Evolutionary conservation across 2,329 filamentous ascomycete species (phyloP), one percentile per base, ranked within the genome.

Genomic region (Colletotrichum sp.): DNA sequence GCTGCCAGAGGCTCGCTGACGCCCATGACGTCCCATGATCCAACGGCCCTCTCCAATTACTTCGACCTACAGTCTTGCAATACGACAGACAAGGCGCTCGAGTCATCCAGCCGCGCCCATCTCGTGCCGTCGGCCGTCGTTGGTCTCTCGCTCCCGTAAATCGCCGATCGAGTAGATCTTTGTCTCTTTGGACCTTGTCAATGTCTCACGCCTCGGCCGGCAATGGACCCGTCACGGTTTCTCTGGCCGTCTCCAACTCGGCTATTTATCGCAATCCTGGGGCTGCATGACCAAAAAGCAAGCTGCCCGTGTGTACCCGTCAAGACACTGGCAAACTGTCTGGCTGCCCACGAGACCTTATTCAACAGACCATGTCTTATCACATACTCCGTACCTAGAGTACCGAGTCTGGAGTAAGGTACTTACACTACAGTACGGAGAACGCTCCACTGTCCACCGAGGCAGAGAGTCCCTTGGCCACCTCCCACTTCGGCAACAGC

Each of bases 81-180:
- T n/a, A 36, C n/a, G 26, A 59, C 36, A 13, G n/a, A 59, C 28
- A 7, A 21, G 36, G 39, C 32, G 62, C 34, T 72, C 70, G 52
- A 62, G 34, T 72, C 63, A 32, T 67, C 49, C n/a, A 44, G 21
- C 69, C 39, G 65, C 30, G 49, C 30, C 34, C 52, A 55, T 62
- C 30, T 65, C 15, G 57, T 57, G 55, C 57, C 28, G 36, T 39
- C 57, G 30, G 39, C 49, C 57, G 30, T 55, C 70, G 63, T 72
- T 28, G 63, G 30, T n/a, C 21, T 32, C 57, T 63, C 21, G 39
- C 39, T 69, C 57, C 65, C 65, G 65, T 24, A 52, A 52, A 69
- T 55, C 65, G 71, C 71, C 65, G 71, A 73, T 73, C 71, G 36
- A 69, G 57, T n/a, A 57, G 71, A 74, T 70, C 71, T 32, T 57